Conservation (phyloP, 345 rosid genomes). For the Eucalyptus sideroxylon region DNA sequence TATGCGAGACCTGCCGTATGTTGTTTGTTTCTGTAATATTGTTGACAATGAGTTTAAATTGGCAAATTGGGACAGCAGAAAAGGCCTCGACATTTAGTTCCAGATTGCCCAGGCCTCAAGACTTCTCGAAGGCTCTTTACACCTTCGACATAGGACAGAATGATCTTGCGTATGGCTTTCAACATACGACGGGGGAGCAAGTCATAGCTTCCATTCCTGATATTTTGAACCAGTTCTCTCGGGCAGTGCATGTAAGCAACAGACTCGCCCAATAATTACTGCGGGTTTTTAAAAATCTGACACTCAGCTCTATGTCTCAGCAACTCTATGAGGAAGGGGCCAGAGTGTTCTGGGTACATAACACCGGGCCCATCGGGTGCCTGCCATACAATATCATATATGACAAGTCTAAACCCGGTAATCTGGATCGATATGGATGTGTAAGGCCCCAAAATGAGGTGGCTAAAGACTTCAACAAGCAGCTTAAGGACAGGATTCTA, state of each 20-base stretch:
- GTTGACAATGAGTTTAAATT: neutral
- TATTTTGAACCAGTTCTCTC: slow-evolving; percentile 30
- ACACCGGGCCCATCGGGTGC: slow-evolving; percentile 79
- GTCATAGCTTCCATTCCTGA: slow-evolving; percentile 48
- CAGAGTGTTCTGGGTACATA: slow-evolving; percentile 75
- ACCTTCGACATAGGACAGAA: slow-evolving; percentile 77
- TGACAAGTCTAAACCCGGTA: neutral
- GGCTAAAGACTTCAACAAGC: slow-evolving; percentile 54
- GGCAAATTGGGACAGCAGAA: slow-evolving; percentile 6
- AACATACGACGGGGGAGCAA: slow-evolving; percentile 21
- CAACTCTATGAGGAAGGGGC: slow-evolving; percentile 59
- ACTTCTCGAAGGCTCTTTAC: slow-evolving; percentile 65
- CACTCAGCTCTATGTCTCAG: slow-evolving; percentile 13
- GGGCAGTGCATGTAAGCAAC: slow-evolving; percentile 39
- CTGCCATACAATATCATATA: slow-evolving; percentile 38
- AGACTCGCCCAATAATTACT: neutral
- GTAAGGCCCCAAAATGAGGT: slow-evolving; percentile 41
- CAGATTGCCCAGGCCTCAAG: slow-evolving; percentile 43
- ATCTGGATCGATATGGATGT: slow-evolving; percentile 46
- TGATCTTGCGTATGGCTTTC: slow-evolving; percentile 54
- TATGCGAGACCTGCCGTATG: neutral
- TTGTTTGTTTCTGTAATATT: neutral
- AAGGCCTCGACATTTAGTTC: neutral
- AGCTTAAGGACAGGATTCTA: slow-evolving; percentile 37
- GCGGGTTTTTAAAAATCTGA: neutral